Conservation (phyloP, 768 basidiomycete genomes). For the Rhizopogon vulgaris region DNA sequence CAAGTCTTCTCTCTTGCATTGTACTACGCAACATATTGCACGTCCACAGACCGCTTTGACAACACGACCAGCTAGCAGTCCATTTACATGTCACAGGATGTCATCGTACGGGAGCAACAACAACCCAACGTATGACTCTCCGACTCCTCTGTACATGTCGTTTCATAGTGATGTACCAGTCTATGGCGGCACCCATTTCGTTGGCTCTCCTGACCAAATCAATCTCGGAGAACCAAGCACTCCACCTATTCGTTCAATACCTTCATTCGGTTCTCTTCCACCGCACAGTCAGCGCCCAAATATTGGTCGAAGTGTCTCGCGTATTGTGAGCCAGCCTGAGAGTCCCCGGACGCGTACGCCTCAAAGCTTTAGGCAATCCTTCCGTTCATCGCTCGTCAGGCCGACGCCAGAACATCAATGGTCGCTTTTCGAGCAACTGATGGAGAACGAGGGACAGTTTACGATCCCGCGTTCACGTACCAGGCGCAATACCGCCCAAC, state of each 20-base stretch:
- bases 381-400: conserved; percentile 5
- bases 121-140: neutral
- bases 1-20: no score
- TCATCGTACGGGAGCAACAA: neutral
- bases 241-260: conserved; percentile 8
- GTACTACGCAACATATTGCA: no score
- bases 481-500: conserved; percentile 5
- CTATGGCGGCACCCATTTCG: conserved; percentile 1
- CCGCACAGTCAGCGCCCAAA: conserved; percentile 1
- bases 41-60: no score
- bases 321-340: conserved; percentile 4
- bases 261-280: conserved; percentile 10
- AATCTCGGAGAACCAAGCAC: conserved; percentile 10
- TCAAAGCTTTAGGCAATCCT: conserved; percentile 11
- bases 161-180: conserved; percentile 6
- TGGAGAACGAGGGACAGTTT: conserved; percentile 57
- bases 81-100: neutral
- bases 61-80: no score
- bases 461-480: conserved; percentile 5
- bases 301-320: conserved; percentile 6
- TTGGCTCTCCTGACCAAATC: conserved; percentile 24
- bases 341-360: no score
- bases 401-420: conserved; percentile 37
- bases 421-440: conserved; percentile 65
- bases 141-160: conserved; percentile 2